phyloP scores from a whole-genome alignment of 441 rosid genomes.

The Dalechampia spathulata region DNA sequence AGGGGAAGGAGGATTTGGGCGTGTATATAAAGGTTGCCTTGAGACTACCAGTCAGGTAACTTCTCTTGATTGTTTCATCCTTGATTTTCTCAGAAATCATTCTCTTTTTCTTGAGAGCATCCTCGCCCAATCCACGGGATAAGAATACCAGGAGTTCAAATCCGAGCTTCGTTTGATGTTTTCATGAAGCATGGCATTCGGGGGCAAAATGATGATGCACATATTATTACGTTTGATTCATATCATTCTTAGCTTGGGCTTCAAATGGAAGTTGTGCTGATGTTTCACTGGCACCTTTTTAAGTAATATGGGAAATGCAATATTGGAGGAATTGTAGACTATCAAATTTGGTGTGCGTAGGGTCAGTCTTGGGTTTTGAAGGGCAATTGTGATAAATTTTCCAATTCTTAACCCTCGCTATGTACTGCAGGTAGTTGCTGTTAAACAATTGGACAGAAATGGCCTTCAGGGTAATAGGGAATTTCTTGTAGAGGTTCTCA shows the following conservation, averaged over 20 bases:
- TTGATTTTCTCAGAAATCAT: background rate
- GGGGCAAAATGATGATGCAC: background rate
- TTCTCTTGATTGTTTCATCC: background rate
- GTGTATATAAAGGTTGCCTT: conserved; percentile 81
- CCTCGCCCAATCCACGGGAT: background rate
- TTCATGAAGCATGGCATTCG: conserved; percentile 1
- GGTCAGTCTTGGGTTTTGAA: background rate
- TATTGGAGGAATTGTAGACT: background rate
- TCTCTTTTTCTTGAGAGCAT: conserved; percentile 2
- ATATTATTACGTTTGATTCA: background rate
- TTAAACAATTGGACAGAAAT: conserved; percentile 90
- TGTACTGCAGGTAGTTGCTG: conserved; percentile 74
- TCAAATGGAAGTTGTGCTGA: background rate
- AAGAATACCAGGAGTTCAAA: background rate
- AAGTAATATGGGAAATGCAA: background rate
- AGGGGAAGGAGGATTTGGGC: conserved; percentile 99
- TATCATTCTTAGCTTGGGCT: background rate
- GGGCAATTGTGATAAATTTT: no score
- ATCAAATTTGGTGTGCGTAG: background rate
- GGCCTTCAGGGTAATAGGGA: conserved; percentile 98
- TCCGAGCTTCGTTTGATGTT: conserved; percentile 4
- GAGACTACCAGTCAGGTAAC: conserved; percentile 91
- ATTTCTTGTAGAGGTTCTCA: conserved; percentile 96
- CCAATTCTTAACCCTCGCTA: background rate
- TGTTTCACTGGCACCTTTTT: background rate